A percentile compares a stretch with the other conserved stretches of the same genome.
Evolutionary conservation across 176 grass and related monocot genomes (phyloP).

Genomic region (Urochloa ruziziensis): DNA sequence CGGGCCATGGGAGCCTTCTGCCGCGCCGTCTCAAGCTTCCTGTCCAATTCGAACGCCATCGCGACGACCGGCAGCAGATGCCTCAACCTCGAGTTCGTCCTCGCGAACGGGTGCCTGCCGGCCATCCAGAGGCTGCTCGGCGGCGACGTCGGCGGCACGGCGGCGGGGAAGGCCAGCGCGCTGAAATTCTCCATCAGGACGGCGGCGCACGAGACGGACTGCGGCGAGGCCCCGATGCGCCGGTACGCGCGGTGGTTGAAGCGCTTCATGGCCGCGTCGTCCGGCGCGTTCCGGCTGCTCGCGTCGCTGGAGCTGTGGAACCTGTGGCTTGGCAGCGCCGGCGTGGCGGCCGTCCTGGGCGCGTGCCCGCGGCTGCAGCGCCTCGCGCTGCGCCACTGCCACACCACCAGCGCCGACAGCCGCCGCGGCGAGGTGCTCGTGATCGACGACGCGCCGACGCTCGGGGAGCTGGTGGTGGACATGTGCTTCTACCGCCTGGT

Average conservation of each 20-base stretch:
- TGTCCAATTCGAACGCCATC: not conserved
- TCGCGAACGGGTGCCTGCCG: not conserved
- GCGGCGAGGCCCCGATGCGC: not conserved
- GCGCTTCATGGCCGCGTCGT: not conserved
- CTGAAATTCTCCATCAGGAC: not conserved
- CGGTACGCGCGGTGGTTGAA: not conserved
- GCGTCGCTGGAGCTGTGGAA: not conserved
- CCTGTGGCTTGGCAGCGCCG: not conserved
- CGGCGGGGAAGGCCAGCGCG: not conserved
- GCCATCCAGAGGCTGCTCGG: too few species aligned
- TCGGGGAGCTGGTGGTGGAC: not conserved
- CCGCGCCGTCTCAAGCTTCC: not conserved
- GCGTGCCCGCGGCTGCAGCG: too few species aligned
- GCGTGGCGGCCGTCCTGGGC: too few species aligned
- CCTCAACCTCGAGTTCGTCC: not conserved
- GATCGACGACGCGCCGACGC: not conserved
- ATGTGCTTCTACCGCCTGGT: not conserved
- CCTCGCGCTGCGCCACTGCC: too few species aligned
- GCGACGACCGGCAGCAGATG: not conserved
- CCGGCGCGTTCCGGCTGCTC: not conserved
- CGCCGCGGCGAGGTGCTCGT: not conserved
- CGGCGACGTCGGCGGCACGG: too few species aligned
- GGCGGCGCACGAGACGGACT: not conserved
- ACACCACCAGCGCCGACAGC: too few species aligned
- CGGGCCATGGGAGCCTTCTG: not conserved